These are phyloP conservation scores for Sinapis alba DNA, from an alignment of 441 rosid species.

Conservation along the genomic window DNA sequence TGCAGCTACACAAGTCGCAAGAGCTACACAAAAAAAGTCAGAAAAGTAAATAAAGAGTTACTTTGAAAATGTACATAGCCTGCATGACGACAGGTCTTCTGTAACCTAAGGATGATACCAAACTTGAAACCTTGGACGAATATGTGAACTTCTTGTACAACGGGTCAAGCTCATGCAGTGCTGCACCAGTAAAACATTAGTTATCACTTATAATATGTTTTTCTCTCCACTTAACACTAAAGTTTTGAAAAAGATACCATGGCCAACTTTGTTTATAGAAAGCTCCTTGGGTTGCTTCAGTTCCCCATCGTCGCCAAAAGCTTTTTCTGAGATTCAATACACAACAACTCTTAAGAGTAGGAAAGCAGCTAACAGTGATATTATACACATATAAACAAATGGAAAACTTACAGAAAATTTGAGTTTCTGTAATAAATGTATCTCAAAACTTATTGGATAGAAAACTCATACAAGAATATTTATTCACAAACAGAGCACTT, in stretches of 20 bases:
- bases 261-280: conserved; percentile 95
- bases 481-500: conserved; percentile 6
- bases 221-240: background rate
- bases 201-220: background rate
- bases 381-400: no score
- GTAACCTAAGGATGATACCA: conserved; percentile 76
- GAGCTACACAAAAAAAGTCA: background rate
- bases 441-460: no score
- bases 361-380: background rate
- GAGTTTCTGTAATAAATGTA: no score
- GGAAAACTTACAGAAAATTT: no score
- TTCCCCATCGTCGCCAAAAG: conserved; percentile 77
- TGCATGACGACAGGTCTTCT: conserved; percentile 77
- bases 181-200: conserved; percentile 44
- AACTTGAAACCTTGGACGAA: conserved; percentile 60
- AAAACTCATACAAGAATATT: background rate
- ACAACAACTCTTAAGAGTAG: background rate
- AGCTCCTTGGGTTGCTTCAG: conserved; percentile 79
- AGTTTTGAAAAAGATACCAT: conserved; percentile 51
- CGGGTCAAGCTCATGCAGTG: conserved; percentile 86
- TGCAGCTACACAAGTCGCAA: background rate
- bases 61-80: conserved; percentile 97
- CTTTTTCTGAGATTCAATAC: conserved; percentile 62
- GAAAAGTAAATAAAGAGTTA: conserved; percentile 27
- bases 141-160: conserved; percentile 73